Conservation (phyloP, 805 yeast species). For the Tetrapisispora arboricola region DNA sequence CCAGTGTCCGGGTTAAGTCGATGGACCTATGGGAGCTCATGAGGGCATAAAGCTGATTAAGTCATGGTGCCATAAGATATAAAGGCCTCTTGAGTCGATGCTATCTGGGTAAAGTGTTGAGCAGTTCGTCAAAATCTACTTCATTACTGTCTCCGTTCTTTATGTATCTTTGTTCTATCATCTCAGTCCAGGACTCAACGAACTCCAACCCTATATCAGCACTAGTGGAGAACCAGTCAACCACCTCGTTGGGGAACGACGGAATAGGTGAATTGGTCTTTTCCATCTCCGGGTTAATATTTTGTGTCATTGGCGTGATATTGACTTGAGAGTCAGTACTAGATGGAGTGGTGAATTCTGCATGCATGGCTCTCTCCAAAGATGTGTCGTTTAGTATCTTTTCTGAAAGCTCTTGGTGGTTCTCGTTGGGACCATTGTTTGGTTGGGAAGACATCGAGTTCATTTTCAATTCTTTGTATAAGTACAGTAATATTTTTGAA, state of each 20-base stretch:
- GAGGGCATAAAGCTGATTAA: no score
- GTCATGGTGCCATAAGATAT: no score
- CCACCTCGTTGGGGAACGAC: constrained; percentile 25
- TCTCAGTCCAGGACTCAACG: constrained; percentile 73
- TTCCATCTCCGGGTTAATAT: not conserved
- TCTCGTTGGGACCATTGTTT: not conserved
- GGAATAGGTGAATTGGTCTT: not conserved
- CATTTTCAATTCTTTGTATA: constrained; percentile 64
- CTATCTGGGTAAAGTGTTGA: not conserved
- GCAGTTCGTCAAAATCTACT: not conserved
- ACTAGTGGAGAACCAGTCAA: constrained; percentile 43
- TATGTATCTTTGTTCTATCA: constrained; percentile 57
- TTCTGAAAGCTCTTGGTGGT: not conserved
- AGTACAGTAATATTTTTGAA: constrained; percentile 63
- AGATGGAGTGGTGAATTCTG: not conserved
- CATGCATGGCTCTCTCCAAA: not conserved
- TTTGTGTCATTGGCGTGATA: no score
- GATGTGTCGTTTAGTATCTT: not conserved
- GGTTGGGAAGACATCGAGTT: constrained; percentile 19
- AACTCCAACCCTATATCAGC: constrained; percentile 46
- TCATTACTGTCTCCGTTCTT: not conserved
- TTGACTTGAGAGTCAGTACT: not conserved
- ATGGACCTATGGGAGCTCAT: no score
- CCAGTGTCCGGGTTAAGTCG: no score
- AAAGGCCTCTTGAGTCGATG: no score